A percentile compares a stretch with the other conserved stretches of the same genome.
phyloP scores from a whole-genome alignment of 2,329 filamentous ascomycete species.

The Neodidymelliopsis sp. region DNA sequence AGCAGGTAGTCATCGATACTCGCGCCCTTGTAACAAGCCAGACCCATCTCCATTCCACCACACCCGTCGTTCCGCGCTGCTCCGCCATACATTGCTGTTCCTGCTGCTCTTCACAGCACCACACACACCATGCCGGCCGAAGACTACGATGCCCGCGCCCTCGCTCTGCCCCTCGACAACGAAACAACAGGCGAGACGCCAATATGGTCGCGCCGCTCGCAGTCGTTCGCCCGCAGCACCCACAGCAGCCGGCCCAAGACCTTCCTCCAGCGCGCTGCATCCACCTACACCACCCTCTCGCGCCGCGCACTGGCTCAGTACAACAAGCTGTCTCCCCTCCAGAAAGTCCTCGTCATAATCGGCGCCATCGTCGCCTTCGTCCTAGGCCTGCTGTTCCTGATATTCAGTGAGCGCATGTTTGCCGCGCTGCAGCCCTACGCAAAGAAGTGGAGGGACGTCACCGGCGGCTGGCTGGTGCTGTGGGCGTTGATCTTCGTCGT shows the following conservation, averaged over 20 bases:
- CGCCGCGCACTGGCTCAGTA: slow-evolving; percentile 60
- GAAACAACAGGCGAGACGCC: slow-evolving; percentile 58
- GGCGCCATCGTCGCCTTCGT: slow-evolving; percentile 61
- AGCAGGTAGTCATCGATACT: background rate
- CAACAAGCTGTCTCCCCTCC: slow-evolving; percentile 64
- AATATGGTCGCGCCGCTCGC: slow-evolving; percentile 60
- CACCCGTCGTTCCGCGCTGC: slow-evolving; percentile 22
- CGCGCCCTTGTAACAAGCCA: background rate
- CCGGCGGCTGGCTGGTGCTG: slow-evolving; percentile 75
- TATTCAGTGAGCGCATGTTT: slow-evolving; percentile 85
- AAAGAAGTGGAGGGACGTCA: slow-evolving; percentile 76
- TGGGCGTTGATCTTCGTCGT: slow-evolving; percentile 78
- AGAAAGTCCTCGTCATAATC: slow-evolving; percentile 66
- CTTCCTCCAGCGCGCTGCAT: slow-evolving; percentile 52
- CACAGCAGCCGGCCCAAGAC: slow-evolving; percentile 40
- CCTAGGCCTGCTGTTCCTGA: slow-evolving; percentile 71
- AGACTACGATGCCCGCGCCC: slow-evolving; percentile 62
- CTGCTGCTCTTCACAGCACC: slow-evolving; percentile 10
- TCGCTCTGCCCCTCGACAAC: slow-evolving; percentile 60
- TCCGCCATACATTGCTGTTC: slow-evolving; percentile 18
- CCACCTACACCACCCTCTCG: slow-evolving; percentile 55
- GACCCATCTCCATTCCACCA: background rate
- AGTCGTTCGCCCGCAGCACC: slow-evolving; percentile 49
- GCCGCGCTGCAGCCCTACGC: slow-evolving; percentile 75
- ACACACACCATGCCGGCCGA: slow-evolving; percentile 45